Evolutionary conservation across 345 rosid genomes (phyloP).

Genomic region (Rubroshorea leprosula): DNA sequence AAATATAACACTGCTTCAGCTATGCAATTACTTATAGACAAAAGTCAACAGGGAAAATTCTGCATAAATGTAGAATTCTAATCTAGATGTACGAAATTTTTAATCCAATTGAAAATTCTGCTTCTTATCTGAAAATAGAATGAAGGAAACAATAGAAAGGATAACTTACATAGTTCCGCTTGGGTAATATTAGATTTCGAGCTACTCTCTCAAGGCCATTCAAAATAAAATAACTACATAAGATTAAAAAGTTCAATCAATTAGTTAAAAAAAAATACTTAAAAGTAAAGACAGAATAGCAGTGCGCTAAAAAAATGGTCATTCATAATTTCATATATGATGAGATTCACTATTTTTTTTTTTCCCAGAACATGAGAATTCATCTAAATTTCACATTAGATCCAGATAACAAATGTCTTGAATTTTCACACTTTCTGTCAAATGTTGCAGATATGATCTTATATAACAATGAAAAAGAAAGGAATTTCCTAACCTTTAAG

Average conservation of each 20-base stretch:
- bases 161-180: conserved; percentile 81
- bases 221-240: conserved; percentile 68
- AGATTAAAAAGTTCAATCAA: conserved; percentile 16
- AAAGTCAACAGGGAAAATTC: conserved; percentile 3
- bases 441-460: too few relatives aligned
- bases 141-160: conserved; percentile 1
- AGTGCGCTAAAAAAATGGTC: too few relatives aligned
- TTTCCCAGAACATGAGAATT: too few relatives aligned
- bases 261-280: too few relatives aligned
- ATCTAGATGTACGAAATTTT: not conserved
- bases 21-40: conserved; percentile 13
- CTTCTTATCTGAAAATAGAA: not conserved
- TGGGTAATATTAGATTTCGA: conserved; percentile 75
- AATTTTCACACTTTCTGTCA: too few relatives aligned
- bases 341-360: too few relatives aligned
- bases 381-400: too few relatives aligned
- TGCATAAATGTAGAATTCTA: not conserved
- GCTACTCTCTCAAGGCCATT: conserved; percentile 96
- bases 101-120: not conserved
- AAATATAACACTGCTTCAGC: conserved; percentile 30
- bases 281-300: too few relatives aligned
- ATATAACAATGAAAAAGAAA: too few relatives aligned
- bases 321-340: too few relatives aligned
- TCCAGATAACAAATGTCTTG: too few relatives aligned
- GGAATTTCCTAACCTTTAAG: too few relatives aligned